Evolutionary conservation across 2,329 filamentous ascomycete species (phyloP), one percentile per base, ranked within the genome.

Genomic region (Geosmithia morbida): DNA sequence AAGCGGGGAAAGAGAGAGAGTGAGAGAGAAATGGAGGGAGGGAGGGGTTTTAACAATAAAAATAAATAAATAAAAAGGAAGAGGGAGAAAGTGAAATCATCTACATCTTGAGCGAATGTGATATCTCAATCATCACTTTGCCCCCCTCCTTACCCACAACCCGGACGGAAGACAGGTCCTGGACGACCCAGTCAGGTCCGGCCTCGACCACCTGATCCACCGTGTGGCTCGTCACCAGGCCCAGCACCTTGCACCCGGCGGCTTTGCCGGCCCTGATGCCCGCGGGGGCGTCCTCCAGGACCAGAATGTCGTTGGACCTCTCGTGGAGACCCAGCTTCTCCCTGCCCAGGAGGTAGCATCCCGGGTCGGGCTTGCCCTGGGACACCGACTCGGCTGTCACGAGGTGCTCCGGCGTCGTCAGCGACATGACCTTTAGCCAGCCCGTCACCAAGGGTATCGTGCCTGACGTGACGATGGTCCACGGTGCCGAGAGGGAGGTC

Each of bases 271-370:
- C 80, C 53, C 68, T 72, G 58, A 95, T 86, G 5, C 89, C 89
- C 7, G 87, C 86, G 5, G 89, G 88, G 48, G 86, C 86, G 66
- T 96, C 89, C 66, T 96, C 89, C 39, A 95, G 67, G 45, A 96
- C 89, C 48, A 95, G 69, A 42, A 90, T 65, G 30, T 67, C 14
- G 47, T 65, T 72, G 26, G 66, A 63, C 14, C 60, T 59, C 33
- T 67, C 69, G 18, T 70, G 60, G 18, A 80, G 61, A 1, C 70
- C 71, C 16, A 89, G 71, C 51, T 73, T 73, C 54, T 75, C 68
- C 44, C 78, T 75, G 16, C 84, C 85, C 46, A 88, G 70, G 46
- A 71, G 62, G 62, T 89, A 90, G 66, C 85, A 87, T 14, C 73
- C 65, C 22, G 85, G 85, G 61, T 89, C 81, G 0, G 85, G 85